Percentiles rank a stretch among this genome's conserved stretches.
These are phyloP conservation scores for Pyrenochaeta sp. DNA, from an alignment of 2,329 filamentous ascomycete species.

Conservation along the genomic window DNA sequence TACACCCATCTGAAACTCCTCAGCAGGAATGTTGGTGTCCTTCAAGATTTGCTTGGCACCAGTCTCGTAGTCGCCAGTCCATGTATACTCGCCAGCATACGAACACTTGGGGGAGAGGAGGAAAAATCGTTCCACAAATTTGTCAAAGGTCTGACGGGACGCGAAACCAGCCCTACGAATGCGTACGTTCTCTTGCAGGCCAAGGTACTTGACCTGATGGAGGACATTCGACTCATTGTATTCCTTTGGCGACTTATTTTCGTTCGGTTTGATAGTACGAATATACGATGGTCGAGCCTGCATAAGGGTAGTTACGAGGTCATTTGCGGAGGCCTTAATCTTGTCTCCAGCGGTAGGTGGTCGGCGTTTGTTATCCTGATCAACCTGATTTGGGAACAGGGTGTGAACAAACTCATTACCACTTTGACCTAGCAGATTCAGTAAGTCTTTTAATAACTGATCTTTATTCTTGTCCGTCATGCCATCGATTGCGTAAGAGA, in stretches of 20 bases:
- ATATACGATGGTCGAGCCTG: slow-evolving; percentile 98
- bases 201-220: slow-evolving; percentile 98
- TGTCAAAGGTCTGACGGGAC: slow-evolving; percentile 96
- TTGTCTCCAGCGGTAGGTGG: slow-evolving; percentile 96
- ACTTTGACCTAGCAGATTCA: slow-evolving; percentile 85
- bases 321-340: slow-evolving; percentile 93
- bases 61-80: slow-evolving; percentile 86
- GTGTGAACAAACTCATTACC: slow-evolving; percentile 86
- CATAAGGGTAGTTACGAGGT: slow-evolving; percentile 93
- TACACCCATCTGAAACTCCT: slow-evolving; percentile 97
- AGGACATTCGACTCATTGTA: slow-evolving; percentile 93
- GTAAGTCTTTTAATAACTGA: slow-evolving; percentile 89
- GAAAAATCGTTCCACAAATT: slow-evolving; percentile 98
- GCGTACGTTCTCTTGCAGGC: slow-evolving; percentile 98
- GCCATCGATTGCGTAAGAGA: slow-evolving; percentile 90
- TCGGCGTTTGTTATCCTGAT: slow-evolving; percentile 93
- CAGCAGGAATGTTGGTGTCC: slow-evolving; percentile 92
- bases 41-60: slow-evolving; percentile 93
- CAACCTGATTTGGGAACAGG: slow-evolving; percentile 90
- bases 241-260: slow-evolving; percentile 94
- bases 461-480: slow-evolving; percentile 99
- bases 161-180: slow-evolving; percentile 97
- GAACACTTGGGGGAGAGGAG: slow-evolving; percentile 92
- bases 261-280: slow-evolving; percentile 98
- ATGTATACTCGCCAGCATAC: slow-evolving; percentile 97